phyloP scores from a whole-genome alignment of 1,284 basidiomycete species.

The Athelia psychrophila region DNA sequence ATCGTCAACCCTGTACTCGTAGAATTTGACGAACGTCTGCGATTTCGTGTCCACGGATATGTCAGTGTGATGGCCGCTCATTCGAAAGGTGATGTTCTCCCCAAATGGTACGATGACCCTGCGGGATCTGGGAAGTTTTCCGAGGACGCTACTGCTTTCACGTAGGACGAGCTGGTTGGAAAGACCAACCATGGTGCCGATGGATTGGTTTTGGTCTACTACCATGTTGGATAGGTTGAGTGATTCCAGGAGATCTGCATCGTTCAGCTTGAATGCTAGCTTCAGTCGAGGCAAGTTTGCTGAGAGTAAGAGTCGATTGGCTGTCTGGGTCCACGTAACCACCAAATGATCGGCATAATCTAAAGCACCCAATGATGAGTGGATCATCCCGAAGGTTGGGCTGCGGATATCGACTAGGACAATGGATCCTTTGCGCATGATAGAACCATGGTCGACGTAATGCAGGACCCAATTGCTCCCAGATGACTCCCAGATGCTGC shows the following conservation, averaged over 20 bases:
- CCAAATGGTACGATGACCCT: constrained; percentile 36
- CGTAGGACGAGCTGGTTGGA: constrained; percentile 37
- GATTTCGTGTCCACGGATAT: not conserved
- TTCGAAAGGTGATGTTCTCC: constrained; percentile 14
- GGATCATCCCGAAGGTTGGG: constrained; percentile 22
- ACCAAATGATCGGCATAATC: constrained; percentile 29
- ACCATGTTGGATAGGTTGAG: constrained; percentile 32
- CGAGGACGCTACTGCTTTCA: constrained; percentile 9
- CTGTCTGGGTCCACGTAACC: constrained; percentile 13
- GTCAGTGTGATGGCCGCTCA: not conserved
- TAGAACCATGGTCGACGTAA: constrained; percentile 6
- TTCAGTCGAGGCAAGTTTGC: constrained; percentile 30
- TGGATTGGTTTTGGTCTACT: constrained; percentile 30
- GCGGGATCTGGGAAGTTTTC: constrained; percentile 16
- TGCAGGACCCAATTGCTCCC: constrained; percentile 20
- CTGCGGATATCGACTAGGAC: constrained; percentile 21
- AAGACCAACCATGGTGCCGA: constrained; percentile 38
- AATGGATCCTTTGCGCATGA: not conserved
- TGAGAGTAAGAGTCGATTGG: constrained; percentile 4
- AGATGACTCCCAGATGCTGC: constrained; percentile 14
- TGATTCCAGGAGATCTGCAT: constrained; percentile 25
- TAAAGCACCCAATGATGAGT: constrained; percentile 22
- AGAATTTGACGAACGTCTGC: constrained; percentile 18
- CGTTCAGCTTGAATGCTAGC: constrained; percentile 32
- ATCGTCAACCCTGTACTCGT: constrained; percentile 36